Evolutionary conservation across 371 early-diverging fungal genomes (phyloP).

Genomic region (Fennellomyces sp.): DNA sequence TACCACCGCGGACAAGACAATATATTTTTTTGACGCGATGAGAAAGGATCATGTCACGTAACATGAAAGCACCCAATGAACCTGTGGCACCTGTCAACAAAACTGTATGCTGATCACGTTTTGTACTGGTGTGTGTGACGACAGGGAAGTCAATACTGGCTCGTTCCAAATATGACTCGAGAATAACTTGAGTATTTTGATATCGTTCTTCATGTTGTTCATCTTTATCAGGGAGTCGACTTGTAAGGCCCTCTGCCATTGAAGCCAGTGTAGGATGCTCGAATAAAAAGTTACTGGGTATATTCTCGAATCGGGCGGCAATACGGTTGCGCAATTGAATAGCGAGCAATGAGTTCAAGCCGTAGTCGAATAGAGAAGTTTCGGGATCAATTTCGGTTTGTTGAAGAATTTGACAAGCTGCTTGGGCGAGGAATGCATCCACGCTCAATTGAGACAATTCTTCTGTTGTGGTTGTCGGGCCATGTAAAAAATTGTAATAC

Average conservation of each 20-base stretch:
- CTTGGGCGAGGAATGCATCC: background rate
- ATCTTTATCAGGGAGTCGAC: too few relatives aligned
- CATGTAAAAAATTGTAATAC: constrained; percentile 26
- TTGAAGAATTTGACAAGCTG: constrained; percentile 2
- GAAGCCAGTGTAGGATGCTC: constrained; percentile 24
- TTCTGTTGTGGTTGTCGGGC: background rate
- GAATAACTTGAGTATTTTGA: constrained; percentile 8
- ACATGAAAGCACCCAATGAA: constrained; percentile 34
- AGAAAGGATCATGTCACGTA: constrained; percentile 27
- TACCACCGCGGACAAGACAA: constrained; percentile 26
- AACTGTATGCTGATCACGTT: constrained; percentile 22
- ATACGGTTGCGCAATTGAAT: constrained; percentile 19
- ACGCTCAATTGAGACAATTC: background rate
- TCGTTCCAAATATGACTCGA: constrained; percentile 11
- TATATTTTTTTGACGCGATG: constrained; percentile 29
- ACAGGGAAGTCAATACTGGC: constrained; percentile 25
- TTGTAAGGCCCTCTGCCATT: constrained; percentile 10
- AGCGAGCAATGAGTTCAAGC: constrained; percentile 15
- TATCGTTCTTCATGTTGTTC: constrained; percentile 9
- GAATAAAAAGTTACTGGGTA: constrained; percentile 40
- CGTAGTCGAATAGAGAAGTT: constrained; percentile 18
- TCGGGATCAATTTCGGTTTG: background rate
- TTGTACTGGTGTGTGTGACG: background rate
- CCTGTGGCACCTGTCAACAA: constrained; percentile 49
- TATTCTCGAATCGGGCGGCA: constrained; percentile 13